These are phyloP conservation scores for Candida buenavistaensis DNA, from an alignment of 1,139 yeast genomes.

Conservation along the genomic window DNA sequence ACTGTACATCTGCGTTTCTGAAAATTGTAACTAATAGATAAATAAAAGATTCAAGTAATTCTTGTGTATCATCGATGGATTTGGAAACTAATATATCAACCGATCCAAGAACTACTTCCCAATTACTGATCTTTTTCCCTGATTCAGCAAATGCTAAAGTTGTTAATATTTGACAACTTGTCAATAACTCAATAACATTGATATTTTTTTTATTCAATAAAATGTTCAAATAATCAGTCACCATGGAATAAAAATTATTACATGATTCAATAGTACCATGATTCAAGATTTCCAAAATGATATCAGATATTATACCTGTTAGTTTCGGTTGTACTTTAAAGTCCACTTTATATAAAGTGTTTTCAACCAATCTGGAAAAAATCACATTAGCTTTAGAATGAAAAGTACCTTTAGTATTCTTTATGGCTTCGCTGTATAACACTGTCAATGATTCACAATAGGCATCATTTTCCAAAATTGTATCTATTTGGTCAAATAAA, in stretches of 20 bases:
- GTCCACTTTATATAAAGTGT: conserved; percentile 25
- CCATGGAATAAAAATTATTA: conserved; percentile 38
- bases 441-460: conserved; percentile 59
- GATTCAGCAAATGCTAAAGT: conserved; percentile 64
- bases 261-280: conserved; percentile 63
- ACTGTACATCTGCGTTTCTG: conserved; percentile 59
- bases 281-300: conserved; percentile 58
- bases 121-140: conserved; percentile 57
- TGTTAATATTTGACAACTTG: conserved; percentile 33
- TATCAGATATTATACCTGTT: conserved; percentile 55
- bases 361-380: conserved; percentile 42
- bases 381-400: conserved; percentile 69
- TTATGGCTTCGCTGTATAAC: conserved; percentile 73
- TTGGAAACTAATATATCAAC: conserved; percentile 16
- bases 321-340: conserved; percentile 15
- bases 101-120: conserved; percentile 31
- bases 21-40: conserved; percentile 49
- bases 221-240: conserved; percentile 26
- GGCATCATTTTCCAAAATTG: conserved; percentile 33
- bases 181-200: conserved; percentile 13
- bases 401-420: conserved; percentile 66
- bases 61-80: conserved; percentile 5
- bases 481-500: conserved; percentile 44
- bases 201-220: conserved; percentile 13
- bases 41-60: conserved; percentile 31